A percentile compares a stretch with the other conserved stretches of the same genome.
These are phyloP conservation scores for Lactarius vividus DNA, from an alignment of 768 basidiomycete genomes.

Conservation along the genomic window DNA sequence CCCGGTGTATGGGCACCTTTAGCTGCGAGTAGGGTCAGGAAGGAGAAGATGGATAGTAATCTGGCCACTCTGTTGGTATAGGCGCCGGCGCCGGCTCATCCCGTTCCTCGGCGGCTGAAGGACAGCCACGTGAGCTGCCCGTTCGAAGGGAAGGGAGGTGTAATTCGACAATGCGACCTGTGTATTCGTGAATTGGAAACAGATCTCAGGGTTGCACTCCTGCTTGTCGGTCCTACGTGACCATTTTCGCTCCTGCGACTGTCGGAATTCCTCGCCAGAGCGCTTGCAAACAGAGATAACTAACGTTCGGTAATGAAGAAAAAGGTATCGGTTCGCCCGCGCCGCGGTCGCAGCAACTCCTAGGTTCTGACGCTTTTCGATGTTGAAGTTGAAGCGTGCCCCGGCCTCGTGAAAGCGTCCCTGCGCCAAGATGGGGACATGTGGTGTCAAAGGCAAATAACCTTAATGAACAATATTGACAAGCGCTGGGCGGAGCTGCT, in stretches of 20 bases:
- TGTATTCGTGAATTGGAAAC: neutral
- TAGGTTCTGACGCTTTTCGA: slow-evolving; percentile 12
- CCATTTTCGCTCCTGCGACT: slow-evolving; percentile 1
- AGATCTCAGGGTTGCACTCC: neutral
- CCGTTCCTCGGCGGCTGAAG: slow-evolving; percentile 4
- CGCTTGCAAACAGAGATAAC: slow-evolving; percentile 12
- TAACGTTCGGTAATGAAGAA: slow-evolving; percentile 1
- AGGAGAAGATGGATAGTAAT: slow-evolving; percentile 8
- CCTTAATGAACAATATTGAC: slow-evolving; percentile 6
- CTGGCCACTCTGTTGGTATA: slow-evolving; percentile 9
- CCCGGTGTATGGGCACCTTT: slow-evolving; percentile 44
- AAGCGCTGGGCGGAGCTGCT: slow-evolving; percentile 9
- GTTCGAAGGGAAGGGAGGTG: neutral
- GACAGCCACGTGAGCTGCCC: slow-evolving; percentile 2
- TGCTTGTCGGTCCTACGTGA: neutral
- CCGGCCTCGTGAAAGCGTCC: neutral
- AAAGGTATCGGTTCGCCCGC: neutral
- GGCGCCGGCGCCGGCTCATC: slow-evolving; percentile 15
- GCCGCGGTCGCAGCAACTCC: neutral
- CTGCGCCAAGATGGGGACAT: slow-evolving; percentile 8
- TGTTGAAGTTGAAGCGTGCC: neutral
- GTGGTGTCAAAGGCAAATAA: slow-evolving; percentile 14
- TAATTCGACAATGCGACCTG: neutral
- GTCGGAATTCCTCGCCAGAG: slow-evolving; percentile 1
- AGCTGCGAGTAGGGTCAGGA: slow-evolving; percentile 11